A percentile compares a stretch with the other conserved stretches of the same genome.
Conservation (phyloP, 2,329 filamentous ascomycete genomes). For the Penicillium sp. region DNA sequence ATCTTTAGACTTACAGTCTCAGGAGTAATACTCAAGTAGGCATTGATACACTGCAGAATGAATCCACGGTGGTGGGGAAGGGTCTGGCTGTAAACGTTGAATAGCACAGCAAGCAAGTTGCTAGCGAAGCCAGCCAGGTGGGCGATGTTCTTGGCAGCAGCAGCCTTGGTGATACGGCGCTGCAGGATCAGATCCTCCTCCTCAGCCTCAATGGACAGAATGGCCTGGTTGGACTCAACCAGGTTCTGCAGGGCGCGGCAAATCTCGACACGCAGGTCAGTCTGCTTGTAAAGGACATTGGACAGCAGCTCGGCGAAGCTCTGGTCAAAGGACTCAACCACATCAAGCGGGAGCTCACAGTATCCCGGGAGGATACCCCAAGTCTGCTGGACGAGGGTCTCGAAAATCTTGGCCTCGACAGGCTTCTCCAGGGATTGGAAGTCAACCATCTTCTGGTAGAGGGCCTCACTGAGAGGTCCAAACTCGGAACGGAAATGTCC, state of each 20-base stretch:
- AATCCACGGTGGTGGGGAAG: conserved; percentile 87
- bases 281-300: conserved; percentile 89
- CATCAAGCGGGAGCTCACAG: conserved; percentile 85
- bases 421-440: conserved; percentile 82
- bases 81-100: conserved; percentile 98
- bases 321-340: conserved; percentile 77
- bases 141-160: conserved; percentile 76
- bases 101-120: conserved; percentile 93
- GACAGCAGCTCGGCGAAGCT: conserved; percentile 85
- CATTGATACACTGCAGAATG: conserved; percentile 91
- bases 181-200: conserved; percentile 74
- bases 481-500: conserved; percentile 83
- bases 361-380: conserved; percentile 95
- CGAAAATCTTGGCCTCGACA: conserved; percentile 96
- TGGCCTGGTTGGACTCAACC: conserved; percentile 87
- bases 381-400: conserved; percentile 91
- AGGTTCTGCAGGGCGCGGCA: conserved; percentile 83
- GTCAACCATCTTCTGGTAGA: conserved; percentile 86
- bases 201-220: conserved; percentile 67
- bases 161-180: conserved; percentile 71
- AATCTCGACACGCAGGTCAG: conserved; percentile 80
- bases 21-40: conserved; percentile 86
- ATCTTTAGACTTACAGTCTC: conserved; percentile 44
- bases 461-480: conserved; percentile 81
- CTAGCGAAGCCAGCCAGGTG: conserved; percentile 77